Evolutionary conservation across 768 basidiomycete species (phyloP).

Genomic region (Leccinum fibrillosum): DNA sequence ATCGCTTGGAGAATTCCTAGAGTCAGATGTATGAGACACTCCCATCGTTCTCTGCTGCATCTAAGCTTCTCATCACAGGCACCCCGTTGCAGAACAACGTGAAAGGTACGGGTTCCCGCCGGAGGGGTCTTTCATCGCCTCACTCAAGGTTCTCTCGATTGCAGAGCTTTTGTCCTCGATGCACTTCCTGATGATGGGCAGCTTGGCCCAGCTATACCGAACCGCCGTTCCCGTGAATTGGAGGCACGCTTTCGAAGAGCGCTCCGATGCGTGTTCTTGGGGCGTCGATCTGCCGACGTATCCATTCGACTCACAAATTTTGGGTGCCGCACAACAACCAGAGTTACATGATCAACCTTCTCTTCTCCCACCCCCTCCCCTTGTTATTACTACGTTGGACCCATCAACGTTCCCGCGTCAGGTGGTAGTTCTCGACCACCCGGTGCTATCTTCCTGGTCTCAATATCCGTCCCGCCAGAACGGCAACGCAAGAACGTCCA

Average conservation of each 20-base stretch:
- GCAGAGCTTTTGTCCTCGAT: too few species aligned
- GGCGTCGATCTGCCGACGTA: constrained; percentile 61
- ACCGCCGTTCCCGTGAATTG: constrained; percentile 44
- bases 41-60: too few species aligned
- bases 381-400: neutral
- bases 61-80: too few species aligned
- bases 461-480: constrained; percentile 39
- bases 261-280: constrained; percentile 30
- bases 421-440: constrained; percentile 21
- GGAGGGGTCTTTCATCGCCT: too few species aligned
- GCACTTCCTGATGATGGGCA: constrained; percentile 29
- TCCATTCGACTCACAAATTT: constrained; percentile 55
- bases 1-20: constrained; percentile 97
- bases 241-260: constrained; percentile 50
- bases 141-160: too few species aligned
- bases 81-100: too few species aligned
- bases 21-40: constrained; percentile 91
- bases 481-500: constrained; percentile 14
- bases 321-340: constrained; percentile 50
- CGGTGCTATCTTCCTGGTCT: constrained; percentile 41
- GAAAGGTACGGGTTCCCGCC: too few species aligned
- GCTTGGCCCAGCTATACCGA: constrained; percentile 49
- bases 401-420: neutral
- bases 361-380: too few species aligned
- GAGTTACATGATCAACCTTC: too few species aligned